Conservation (phyloP, 129 eudicot species). For the Erigeron canadensis region DNA sequence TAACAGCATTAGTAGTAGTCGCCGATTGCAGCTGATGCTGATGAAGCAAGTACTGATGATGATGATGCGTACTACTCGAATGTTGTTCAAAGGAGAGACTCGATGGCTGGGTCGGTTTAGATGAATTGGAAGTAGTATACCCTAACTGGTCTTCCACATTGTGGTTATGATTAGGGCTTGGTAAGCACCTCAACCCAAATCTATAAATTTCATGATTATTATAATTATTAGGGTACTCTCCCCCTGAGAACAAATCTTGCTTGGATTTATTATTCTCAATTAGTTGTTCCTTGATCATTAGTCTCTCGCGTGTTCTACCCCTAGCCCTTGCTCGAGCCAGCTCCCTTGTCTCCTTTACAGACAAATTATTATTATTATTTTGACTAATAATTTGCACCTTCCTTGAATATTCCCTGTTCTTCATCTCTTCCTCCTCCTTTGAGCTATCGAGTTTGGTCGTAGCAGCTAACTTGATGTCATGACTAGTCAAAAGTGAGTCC, state of each 20-base stretch:
- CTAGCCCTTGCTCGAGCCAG: constrained; percentile 62
- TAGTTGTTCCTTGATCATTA: constrained; percentile 36
- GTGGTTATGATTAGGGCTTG: constrained; percentile 31
- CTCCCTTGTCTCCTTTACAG: constrained; percentile 35
- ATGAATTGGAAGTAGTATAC: constrained; percentile 22
- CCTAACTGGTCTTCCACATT: constrained; percentile 16
- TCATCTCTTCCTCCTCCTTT: constrained; percentile 20
- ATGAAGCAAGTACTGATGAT: constrained; percentile 25
- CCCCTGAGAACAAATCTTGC: constrained; percentile 2
- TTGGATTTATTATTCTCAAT: constrained; percentile 22
- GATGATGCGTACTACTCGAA: constrained; percentile 24
- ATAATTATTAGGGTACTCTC: constrained; percentile 23
- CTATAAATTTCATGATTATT: constrained; percentile 21
- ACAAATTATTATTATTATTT: constrained; percentile 5
- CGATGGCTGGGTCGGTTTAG: constrained; percentile 25
- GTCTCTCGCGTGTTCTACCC: constrained; percentile 48
- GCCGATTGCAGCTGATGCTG: constrained; percentile 27
- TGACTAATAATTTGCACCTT: too few relatives aligned
- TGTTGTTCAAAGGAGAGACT: constrained; percentile 28
- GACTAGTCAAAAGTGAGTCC: background rate
- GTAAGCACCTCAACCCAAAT: constrained; percentile 35
- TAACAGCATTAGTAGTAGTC: background rate
- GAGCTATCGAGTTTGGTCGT: constrained; percentile 2
- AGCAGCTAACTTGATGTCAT: constrained; percentile 13
- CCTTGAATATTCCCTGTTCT: constrained; percentile 17